Base-by-base conservation (phyloP, 1,139 yeast species). In the Zygosaccharomyces pseudobailii region DNA sequence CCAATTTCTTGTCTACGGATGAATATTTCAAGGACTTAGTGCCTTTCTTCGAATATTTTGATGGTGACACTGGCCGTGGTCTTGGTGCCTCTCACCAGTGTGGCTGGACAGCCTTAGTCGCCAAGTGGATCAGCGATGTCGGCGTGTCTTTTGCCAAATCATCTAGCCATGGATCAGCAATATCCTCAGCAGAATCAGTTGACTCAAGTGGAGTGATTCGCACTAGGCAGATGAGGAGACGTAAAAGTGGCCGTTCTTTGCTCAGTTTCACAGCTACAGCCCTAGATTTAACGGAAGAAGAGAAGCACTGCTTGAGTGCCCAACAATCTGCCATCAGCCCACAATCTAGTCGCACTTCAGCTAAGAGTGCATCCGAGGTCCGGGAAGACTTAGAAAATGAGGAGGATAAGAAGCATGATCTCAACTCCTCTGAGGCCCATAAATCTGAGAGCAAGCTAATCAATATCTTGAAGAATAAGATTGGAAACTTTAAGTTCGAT, bases 91-190 rank as follows among this genome's bases (percentile, higher is more conserved):
- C 92, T 41, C 97, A 92, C 71, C 97, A 90, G 70, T 84, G 90
- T 72, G 97, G 97, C 13, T 90, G 97, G 97, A 90, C 97, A 1
- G 90, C 96, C 0, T 76, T 90, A 42, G 94, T 89, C 47, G 96
- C 96, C 42, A 87, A 92, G 68, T 81, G 94, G 80, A 88, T 90
- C 62, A 95, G 87, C 63, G 97, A 90, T 66, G 87, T 87, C 43
- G 97, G 96, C 48, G 76, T 82, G 40, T 78, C 88, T 0, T 72
- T 80, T 6, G 78, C 79, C 30, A 58, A 69, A 48, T 56, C 67
- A 2, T 57, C 62, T 8, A 54, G 51, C 2, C 53, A 58, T 10
- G 46, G 55, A 17, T 43, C 57, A 6, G 47, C 56, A 5, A 37
- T 43, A 9, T 42, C 52, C 6, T 47, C 54, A 25, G 40, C 53